phyloP scores from a whole-genome alignment of 371 early-diverging fungal species.

The Saksenaea oblongispora region DNA sequence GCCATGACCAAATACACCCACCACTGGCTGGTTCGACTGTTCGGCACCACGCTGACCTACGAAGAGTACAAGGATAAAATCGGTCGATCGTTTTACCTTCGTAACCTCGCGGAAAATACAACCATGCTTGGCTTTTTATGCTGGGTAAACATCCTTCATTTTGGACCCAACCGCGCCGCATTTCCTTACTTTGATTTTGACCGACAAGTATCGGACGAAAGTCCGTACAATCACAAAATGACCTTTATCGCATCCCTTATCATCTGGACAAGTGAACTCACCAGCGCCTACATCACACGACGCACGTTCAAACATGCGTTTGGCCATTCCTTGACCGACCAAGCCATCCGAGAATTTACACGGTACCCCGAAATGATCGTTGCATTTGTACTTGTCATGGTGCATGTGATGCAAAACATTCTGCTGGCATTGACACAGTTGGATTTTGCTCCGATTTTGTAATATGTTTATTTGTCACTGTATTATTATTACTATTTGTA shows the following conservation, averaged over 20 bases:
- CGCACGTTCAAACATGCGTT: conserved; percentile 49
- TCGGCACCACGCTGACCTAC: conserved; percentile 59
- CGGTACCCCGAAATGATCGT: conserved; percentile 70
- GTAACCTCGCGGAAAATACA: conserved; percentile 75
- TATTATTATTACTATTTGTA: neutral
- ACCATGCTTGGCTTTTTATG: conserved; percentile 77
- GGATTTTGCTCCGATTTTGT: conserved; percentile 37
- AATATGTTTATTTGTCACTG: neutral
- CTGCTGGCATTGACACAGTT: conserved; percentile 67
- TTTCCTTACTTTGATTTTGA: conserved; percentile 74
- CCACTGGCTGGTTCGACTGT: conserved; percentile 42
- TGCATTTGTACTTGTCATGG: conserved; percentile 66
- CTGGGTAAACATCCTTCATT: conserved; percentile 72
- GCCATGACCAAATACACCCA: conserved; percentile 67
- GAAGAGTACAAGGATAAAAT: conserved; percentile 67
- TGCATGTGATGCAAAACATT: conserved; percentile 75
- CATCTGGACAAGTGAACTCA: conserved; percentile 69
- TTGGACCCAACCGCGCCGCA: conserved; percentile 64
- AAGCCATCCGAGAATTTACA: conserved; percentile 65
- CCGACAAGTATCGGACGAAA: conserved; percentile 33
- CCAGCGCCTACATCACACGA: conserved; percentile 62
- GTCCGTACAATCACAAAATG: conserved; percentile 45
- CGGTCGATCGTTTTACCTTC: conserved; percentile 67
- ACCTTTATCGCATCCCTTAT: conserved; percentile 60
- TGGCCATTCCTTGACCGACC: conserved; percentile 57